Evolutionary conservation across 345 rosid genomes (phyloP), one percentile per base, ranked within the genome.

Genomic region (Eucalyptus globulus): DNA sequence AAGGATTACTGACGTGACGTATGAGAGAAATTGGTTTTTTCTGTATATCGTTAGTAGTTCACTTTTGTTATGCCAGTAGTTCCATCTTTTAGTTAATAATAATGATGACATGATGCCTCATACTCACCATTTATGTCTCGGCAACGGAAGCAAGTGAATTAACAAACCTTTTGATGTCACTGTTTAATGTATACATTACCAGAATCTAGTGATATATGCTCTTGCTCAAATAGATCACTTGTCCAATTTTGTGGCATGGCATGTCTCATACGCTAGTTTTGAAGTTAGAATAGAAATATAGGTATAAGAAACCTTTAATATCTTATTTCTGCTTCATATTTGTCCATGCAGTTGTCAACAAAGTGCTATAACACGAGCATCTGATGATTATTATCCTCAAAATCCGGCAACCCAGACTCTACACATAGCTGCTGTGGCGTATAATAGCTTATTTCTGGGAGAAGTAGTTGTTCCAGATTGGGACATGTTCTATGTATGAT

Each of bases 401-500:
- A 92, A 94, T 43, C 94, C 94, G 43, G 81, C 90, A 50, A 91
- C 96, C 56, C 93, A 92, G 92, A 93, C 94, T 8, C 90, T 92
- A 88, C 96, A 95, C 89, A 90, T 93, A 90, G 95, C 94, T 90
- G 93, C 94, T 67, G 94, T 94, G 85, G 90, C 95, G 26, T 95
- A 92, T 89, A 95, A 94, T 91, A 94, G 95, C 92, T 89, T 93
- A 87, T 93, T 94, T 89, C 94, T 94, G 40, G 95, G 96, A 58
- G 96, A 94, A 95, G 90, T 94, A 27, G 89, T 93, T 85, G 95
- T 93, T 89, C 95, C 95, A 26, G 95, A 95, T 47, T 95, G 95
- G 95, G 95, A 94, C 88, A 94, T 94, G 95, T 95, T 95, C 91
- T 94, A 94, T 86, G 95, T 93, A 91, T 62, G 94, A 31, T 45